Evolutionary conservation across 1,284 basidiomycete species (phyloP).

Genomic region (Peniophora sp.): DNA sequence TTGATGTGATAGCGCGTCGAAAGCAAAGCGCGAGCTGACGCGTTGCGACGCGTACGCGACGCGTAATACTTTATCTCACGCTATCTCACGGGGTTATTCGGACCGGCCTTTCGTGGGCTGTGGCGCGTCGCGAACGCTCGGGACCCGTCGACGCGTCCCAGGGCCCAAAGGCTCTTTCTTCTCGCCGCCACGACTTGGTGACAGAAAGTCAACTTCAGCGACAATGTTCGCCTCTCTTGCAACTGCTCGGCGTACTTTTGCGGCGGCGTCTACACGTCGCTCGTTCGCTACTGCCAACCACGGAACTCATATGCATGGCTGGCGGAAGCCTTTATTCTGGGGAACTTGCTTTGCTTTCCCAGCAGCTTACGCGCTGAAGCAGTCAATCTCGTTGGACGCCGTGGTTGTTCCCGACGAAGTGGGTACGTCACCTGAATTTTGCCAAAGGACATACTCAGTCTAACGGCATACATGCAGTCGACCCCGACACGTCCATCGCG

Average conservation of each 20-base stretch:
- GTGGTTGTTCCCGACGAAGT: slow-evolving; percentile 8
- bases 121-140: too few relatives aligned
- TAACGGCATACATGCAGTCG: slow-evolving; percentile 32
- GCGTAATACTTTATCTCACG: too few relatives aligned
- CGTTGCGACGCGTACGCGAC: too few relatives aligned
- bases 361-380: slow-evolving; percentile 19
- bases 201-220: too few relatives aligned
- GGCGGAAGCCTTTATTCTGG: slow-evolving; percentile 19
- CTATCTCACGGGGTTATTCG: too few relatives aligned
- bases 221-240: too few relatives aligned
- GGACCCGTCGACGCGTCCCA: too few relatives aligned
- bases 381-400: slow-evolving; percentile 31
- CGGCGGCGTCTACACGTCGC: not conserved
- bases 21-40: too few relatives aligned
- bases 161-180: too few relatives aligned
- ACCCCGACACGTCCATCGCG: slow-evolving; percentile 62
- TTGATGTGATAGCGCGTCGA: too few relatives aligned
- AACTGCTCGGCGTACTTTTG: not conserved
- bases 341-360: slow-evolving; percentile 27
- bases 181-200: too few relatives aligned
- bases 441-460: not conserved
- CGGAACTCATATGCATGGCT: not conserved
- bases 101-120: too few relatives aligned
- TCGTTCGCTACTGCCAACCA: not conserved
- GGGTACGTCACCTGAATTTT: not conserved